Conservation (phyloP, 1,139 yeast species). For the Casaregolazyma lundiana region DNA sequence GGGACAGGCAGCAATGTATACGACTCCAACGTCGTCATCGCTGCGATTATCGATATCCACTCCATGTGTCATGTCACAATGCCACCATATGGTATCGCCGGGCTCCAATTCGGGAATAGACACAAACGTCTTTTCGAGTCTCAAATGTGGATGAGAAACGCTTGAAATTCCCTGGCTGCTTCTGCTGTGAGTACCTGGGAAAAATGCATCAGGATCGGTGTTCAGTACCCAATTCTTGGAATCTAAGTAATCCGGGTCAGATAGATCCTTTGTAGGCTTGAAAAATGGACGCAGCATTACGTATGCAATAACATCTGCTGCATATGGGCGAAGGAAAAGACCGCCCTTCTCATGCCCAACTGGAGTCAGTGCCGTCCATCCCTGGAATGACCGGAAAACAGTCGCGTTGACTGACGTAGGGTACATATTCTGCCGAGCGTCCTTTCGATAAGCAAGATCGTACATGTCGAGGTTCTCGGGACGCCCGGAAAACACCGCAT, state of each 20-base stretch:
- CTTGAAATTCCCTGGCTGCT: constrained; percentile 30
- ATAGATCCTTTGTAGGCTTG: constrained; percentile 18
- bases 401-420: constrained; percentile 36
- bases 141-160: constrained; percentile 25
- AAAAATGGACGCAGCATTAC: constrained; percentile 43
- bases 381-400: constrained; percentile 31
- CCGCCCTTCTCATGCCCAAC: constrained; percentile 42
- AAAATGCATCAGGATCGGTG: neutral
- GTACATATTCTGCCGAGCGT: constrained; percentile 38
- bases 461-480: constrained; percentile 48
- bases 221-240: constrained; percentile 8
- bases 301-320: constrained; percentile 36
- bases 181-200: constrained; percentile 22
- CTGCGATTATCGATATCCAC: constrained; percentile 43
- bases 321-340: constrained; percentile 37
- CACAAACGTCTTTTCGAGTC: constrained; percentile 21
- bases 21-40: constrained; percentile 36
- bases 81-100: constrained; percentile 46
- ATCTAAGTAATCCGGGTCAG: constrained; percentile 9
- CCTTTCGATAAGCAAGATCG: constrained; percentile 36
- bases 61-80: constrained; percentile 43
- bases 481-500: constrained; percentile 37
- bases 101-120: constrained; percentile 22
- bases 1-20: constrained; percentile 36
- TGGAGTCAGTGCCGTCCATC: constrained; percentile 41